Conservation (phyloP, 2,329 filamentous ascomycete species). For the Metarhizium brunneum region DNA sequence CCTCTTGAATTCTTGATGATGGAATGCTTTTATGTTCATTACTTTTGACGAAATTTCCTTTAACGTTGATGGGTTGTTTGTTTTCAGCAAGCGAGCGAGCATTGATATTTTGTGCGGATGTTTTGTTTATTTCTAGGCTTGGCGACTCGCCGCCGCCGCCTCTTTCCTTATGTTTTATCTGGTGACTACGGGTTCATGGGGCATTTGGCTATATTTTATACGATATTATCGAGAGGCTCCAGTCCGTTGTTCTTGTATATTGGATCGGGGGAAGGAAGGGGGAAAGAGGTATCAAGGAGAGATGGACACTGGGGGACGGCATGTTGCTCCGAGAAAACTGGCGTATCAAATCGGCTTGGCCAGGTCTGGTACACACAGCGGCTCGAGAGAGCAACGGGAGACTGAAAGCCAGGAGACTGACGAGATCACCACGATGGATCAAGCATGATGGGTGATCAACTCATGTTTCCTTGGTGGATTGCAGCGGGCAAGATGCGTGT, state of each 20-base stretch:
- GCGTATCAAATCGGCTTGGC: not conserved
- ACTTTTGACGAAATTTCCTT: not conserved
- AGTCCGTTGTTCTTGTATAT: slow-evolving; percentile 5
- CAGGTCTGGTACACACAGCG: not conserved
- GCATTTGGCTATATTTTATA: not conserved
- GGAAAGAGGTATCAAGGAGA: not conserved
- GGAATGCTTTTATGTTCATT: not conserved
- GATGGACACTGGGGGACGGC: not conserved
- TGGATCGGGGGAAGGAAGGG: not conserved
- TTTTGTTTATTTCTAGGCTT: not conserved
- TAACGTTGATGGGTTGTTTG: not conserved
- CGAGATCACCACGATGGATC: not conserved
- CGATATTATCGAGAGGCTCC: not conserved
- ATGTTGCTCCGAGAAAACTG: not conserved
- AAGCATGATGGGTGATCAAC: not conserved
- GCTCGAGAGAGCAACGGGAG: not conserved
- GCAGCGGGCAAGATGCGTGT: not conserved
- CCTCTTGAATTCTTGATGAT: not conserved
- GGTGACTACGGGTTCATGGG: not conserved
- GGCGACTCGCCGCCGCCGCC: not conserved
- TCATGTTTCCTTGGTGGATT: not conserved
- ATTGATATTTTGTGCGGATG: not conserved
- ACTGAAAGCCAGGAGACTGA: not conserved
- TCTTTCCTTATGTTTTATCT: not conserved
- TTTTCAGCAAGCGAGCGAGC: slow-evolving; percentile 7